Conservation (phyloP, 2,329 filamentous ascomycete genomes). For the Pseudovirgaria hyperparasitica region DNA sequence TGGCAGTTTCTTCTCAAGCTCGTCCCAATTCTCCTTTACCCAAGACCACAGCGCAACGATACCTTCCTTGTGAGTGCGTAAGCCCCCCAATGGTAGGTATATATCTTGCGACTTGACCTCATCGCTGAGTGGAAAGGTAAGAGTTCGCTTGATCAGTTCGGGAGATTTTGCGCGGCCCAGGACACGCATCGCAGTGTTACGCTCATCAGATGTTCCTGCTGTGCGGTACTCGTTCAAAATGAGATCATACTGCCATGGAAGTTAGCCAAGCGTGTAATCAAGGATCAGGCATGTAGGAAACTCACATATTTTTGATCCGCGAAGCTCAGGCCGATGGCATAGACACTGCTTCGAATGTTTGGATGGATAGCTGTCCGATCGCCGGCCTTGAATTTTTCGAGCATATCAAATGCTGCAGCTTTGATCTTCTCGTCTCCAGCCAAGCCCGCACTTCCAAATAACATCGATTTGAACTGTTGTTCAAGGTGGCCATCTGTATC, state of each 20-base stretch:
- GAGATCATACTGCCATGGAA: slow-evolving; percentile 50
- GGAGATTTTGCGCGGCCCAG: slow-evolving; percentile 69
- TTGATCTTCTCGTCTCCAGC: slow-evolving; percentile 69
- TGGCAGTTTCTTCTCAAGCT: slow-evolving; percentile 65
- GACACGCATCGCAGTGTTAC: slow-evolving; percentile 76
- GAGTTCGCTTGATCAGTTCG: slow-evolving; percentile 67
- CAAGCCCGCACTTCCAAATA: slow-evolving; percentile 75
- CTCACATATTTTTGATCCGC: slow-evolving; percentile 70
- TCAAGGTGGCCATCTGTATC: slow-evolving; percentile 77
- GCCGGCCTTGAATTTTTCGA: slow-evolving; percentile 67
- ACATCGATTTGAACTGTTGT: slow-evolving; percentile 86
- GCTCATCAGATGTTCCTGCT: slow-evolving; percentile 71
- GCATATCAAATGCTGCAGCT: slow-evolving; percentile 78
- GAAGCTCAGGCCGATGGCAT: slow-evolving; percentile 69
- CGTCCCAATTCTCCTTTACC: slow-evolving; percentile 83
- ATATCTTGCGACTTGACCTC: slow-evolving; percentile 92
- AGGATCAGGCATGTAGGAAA: slow-evolving; percentile 1
- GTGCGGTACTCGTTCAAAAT: slow-evolving; percentile 63
- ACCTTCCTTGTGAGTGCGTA: slow-evolving; percentile 65
- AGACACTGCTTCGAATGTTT: slow-evolving; percentile 79
- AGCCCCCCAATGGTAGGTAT: slow-evolving; percentile 71
- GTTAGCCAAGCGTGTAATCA: slow-evolving; percentile 10
- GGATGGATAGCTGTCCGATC: slow-evolving; percentile 77
- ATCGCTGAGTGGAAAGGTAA: slow-evolving; percentile 60
- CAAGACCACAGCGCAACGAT: slow-evolving; percentile 71